A percentile compares a stretch with the other conserved stretches of the same genome.
Evolutionary conservation across 208 protist species (phyloP).

Genomic region (Ichthyophonus hoferi): DNA sequence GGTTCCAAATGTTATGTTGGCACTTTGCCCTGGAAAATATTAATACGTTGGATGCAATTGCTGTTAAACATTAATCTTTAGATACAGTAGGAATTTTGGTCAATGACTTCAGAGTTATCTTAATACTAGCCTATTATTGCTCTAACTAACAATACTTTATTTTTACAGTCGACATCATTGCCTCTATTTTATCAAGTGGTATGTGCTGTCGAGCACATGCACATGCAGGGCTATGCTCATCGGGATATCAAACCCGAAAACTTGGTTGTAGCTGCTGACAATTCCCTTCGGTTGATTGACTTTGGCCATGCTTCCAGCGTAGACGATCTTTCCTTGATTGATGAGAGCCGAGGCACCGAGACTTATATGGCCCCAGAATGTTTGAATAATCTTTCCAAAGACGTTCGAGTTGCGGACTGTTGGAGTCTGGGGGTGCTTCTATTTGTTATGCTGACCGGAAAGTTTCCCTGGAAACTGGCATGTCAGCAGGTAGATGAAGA

Average conservation of each 20-base stretch:
- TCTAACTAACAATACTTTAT: no score
- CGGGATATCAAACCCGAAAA: constrained; percentile 25
- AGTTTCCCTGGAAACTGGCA: neutral
- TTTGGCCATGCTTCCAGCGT: neutral
- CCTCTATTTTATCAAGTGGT: neutral
- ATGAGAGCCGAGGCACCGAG: neutral
- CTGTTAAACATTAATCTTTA: no score
- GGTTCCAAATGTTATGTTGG: no score
- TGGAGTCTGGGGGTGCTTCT: neutral
- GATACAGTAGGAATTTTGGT: no score
- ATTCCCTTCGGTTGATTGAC: neutral
- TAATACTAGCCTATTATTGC: no score
- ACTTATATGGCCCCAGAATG: neutral
- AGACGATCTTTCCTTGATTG: neutral
- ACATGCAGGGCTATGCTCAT: neutral
- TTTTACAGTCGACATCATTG: no score
- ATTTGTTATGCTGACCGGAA: neutral
- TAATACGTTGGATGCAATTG: no score
- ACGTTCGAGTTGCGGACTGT: neutral
- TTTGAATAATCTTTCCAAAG: neutral
- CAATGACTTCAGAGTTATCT: no score
- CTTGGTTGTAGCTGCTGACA: constrained; percentile 1
- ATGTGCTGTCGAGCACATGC: neutral
- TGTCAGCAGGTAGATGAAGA: neutral
- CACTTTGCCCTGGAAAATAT: no score